These are phyloP conservation scores for Gossypium ekmanianum DNA, from an alignment of 345 rosid species.

Conservation along the genomic window DNA sequence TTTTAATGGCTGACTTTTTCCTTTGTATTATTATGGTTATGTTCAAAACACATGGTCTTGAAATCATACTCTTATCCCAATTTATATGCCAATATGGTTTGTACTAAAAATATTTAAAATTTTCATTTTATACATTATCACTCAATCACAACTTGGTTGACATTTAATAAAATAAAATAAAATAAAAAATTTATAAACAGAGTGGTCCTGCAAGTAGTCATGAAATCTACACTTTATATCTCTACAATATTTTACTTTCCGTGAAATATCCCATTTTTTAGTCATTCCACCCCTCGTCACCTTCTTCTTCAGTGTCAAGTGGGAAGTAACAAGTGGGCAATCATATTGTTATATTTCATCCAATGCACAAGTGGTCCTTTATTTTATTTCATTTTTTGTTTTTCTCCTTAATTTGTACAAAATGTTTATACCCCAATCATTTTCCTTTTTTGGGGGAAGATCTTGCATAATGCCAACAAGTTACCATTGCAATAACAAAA, in stretches of 20 bases:
- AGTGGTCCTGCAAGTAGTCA: not conserved
- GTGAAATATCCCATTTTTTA: not conserved
- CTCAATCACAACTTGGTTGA: not conserved
- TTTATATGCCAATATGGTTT: not conserved
- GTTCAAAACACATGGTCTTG: not conserved
- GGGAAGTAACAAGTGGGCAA: not conserved
- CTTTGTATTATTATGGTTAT: not conserved
- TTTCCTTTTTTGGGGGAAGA: not conserved
- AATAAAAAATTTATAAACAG: no score
- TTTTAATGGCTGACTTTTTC: not conserved
- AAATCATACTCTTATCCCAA: not conserved
- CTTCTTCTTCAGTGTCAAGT: not conserved
- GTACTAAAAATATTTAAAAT: not conserved
- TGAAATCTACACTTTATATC: not conserved
- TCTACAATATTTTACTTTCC: not conserved
- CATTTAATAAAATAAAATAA: not conserved
- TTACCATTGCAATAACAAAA: no score
- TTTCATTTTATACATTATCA: not conserved
- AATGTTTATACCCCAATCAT: not conserved
- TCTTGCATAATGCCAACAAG: not conserved
- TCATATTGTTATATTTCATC: not conserved
- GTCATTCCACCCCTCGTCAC: not conserved
- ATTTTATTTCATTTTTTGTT: not conserved
- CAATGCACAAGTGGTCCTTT: not conserved
- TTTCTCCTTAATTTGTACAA: not conserved